Percentiles rank a stretch among this genome's conserved stretches.
These are phyloP conservation scores for Moniliella sp. DNA, from an alignment of 1,284 basidiomycete genomes.

Conservation along the genomic window DNA sequence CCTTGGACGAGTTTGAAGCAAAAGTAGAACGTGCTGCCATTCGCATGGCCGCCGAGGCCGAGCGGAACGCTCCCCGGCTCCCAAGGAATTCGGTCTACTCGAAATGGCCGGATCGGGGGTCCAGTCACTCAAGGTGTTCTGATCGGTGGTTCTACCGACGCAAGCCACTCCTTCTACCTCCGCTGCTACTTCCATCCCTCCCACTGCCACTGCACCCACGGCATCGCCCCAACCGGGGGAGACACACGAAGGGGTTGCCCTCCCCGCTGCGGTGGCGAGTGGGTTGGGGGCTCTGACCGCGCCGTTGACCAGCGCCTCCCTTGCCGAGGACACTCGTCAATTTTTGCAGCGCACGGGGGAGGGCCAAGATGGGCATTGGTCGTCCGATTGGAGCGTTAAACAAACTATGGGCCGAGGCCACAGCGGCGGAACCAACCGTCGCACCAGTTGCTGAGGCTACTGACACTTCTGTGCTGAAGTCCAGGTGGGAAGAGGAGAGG, in stretches of 20 bases:
- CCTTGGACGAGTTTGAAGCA: constrained; percentile 73
- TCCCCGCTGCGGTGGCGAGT: neutral
- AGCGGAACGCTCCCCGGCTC: constrained; percentile 76
- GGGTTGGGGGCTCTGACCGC: neutral
- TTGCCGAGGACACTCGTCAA: constrained; percentile 28
- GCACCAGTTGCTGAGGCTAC: too few species aligned
- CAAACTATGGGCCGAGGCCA: constrained; percentile 24
- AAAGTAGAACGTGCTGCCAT: constrained; percentile 23
- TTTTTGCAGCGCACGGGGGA: constrained; percentile 32
- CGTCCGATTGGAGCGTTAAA: constrained; percentile 23
- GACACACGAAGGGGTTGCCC: too few species aligned
- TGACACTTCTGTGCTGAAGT: too few species aligned
- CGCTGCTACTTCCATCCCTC: too few species aligned
- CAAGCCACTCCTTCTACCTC: too few species aligned
- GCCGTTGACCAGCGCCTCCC: constrained; percentile 10
- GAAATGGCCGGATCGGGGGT: too few species aligned
- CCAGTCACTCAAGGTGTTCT: too few species aligned
- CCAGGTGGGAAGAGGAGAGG: too few species aligned
- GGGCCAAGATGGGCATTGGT: too few species aligned
- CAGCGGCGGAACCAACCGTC: too few species aligned
- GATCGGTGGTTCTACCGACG: too few species aligned
- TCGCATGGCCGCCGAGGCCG: constrained; percentile 3
- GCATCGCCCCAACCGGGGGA: too few species aligned
- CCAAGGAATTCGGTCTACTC: constrained; percentile 84
- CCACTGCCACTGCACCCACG: neutral